These are phyloP conservation scores for Arachnomyces sp. DNA, from an alignment of 2,329 filamentous ascomycete species.

Conservation along the genomic window DNA sequence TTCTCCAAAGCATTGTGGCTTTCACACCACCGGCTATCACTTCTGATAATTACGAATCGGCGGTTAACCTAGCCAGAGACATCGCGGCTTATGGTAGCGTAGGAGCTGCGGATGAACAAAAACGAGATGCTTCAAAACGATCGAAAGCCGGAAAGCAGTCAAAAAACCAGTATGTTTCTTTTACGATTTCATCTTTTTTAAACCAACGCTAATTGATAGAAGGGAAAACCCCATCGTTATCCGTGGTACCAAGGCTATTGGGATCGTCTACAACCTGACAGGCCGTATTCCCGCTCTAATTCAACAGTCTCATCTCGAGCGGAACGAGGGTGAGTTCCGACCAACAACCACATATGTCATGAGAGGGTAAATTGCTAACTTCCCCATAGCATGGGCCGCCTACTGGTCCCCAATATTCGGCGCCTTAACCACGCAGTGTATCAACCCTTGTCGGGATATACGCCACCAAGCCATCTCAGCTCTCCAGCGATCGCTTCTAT, in stretches of 20 bases:
- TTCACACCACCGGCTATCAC: constrained; percentile 73
- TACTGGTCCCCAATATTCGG: constrained; percentile 97
- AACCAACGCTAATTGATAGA: constrained; percentile 15
- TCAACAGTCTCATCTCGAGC: constrained; percentile 85
- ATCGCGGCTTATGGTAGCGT: constrained; percentile 79
- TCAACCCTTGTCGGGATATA: constrained; percentile 89
- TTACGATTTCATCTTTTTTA: constrained; percentile 9
- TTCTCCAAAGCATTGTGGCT: constrained; percentile 71
- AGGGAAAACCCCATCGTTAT: constrained; percentile 66
- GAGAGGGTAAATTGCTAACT: constrained; percentile 20
- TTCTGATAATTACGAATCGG: constrained; percentile 90
- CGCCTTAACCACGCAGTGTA: constrained; percentile 79
- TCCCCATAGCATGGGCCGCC: constrained; percentile 74
- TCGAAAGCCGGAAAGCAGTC: constrained; percentile 47
- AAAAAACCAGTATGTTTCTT: constrained; percentile 48
- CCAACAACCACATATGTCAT: not conserved
- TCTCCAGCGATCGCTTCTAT: constrained; percentile 77
- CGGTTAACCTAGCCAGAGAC: constrained; percentile 74
- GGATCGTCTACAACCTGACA: constrained; percentile 74
- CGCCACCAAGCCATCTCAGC: constrained; percentile 80
- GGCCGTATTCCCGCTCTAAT: constrained; percentile 77
- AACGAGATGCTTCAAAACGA: constrained; percentile 49
- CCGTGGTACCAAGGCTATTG: constrained; percentile 72
- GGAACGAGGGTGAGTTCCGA: constrained; percentile 58
- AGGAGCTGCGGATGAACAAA: constrained; percentile 62